Conservation (phyloP, 257 asterid genomes). For the Voacanga thouarsii region DNA sequence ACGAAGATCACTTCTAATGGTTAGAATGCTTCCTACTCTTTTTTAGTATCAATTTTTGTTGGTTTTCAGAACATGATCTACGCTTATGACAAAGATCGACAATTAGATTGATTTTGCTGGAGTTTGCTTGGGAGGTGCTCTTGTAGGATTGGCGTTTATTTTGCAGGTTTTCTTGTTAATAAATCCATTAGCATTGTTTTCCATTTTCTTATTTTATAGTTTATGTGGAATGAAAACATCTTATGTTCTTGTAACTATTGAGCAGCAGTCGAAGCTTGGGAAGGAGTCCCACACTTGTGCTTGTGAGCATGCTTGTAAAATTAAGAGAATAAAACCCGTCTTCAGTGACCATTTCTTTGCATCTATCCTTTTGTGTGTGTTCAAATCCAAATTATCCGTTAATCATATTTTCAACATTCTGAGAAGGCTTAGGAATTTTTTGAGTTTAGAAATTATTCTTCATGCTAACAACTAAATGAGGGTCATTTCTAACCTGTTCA, state of each 20-base stretch:
- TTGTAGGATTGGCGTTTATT: slow-evolving; percentile 28
- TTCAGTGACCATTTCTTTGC: not conserved
- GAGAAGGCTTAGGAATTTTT: too few species aligned
- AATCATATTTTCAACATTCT: too few species aligned
- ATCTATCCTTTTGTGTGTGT: too few species aligned
- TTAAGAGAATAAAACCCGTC: not conserved
- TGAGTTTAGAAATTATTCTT: too few species aligned
- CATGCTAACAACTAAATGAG: not conserved
- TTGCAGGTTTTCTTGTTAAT: slow-evolving; percentile 22
- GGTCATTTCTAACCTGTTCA: not conserved
- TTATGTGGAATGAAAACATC: not conserved
- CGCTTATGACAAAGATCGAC: not conserved
- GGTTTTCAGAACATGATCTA: not conserved
- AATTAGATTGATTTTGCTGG: slow-evolving; percentile 16
- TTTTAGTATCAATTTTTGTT: not conserved
- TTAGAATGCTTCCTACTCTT: not conserved
- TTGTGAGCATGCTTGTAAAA: slow-evolving; percentile 6
- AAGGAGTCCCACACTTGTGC: slow-evolving; percentile 10
- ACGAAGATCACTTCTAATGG: slow-evolving; percentile 8
- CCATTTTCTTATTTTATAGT: too few species aligned
- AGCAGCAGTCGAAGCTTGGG: slow-evolving; percentile 9
- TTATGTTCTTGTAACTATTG: not conserved
- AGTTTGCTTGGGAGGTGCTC: slow-evolving; percentile 30
- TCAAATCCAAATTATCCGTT: too few species aligned
- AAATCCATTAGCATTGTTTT: not conserved